Percentiles rank a stretch among this genome's conserved stretches.
Evolutionary conservation across 257 asterid genomes (phyloP).

Genomic region (Primulina eburnea): DNA sequence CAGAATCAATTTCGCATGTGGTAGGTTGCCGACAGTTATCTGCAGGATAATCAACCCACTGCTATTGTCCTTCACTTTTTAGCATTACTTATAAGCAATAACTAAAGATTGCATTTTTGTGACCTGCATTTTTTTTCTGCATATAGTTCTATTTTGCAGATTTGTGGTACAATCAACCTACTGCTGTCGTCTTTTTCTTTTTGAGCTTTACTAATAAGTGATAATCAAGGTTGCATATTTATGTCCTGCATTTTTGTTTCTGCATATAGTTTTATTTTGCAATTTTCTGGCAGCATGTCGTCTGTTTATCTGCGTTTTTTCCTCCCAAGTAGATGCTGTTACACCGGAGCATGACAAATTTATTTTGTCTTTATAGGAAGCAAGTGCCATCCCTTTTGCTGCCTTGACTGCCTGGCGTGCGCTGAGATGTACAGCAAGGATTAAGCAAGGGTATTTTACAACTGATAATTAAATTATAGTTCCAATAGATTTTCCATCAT

Average conservation of each 20-base stretch:
- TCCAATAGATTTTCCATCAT: background rate
- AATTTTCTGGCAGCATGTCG: conserved; percentile 15
- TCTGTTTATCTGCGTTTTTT: conserved; percentile 14
- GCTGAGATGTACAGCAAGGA: conserved; percentile 75
- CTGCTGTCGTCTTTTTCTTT: conserved; percentile 7
- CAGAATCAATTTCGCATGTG: conserved; percentile 76
- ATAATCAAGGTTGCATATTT: background rate
- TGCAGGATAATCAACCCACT: conserved; percentile 2
- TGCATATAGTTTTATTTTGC: conserved; percentile 11
- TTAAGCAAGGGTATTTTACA: conserved; percentile 61
- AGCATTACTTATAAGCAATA: conserved; percentile 6
- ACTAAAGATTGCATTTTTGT: background rate
- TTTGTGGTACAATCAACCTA: conserved; percentile 3
- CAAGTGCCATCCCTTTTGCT: conserved; percentile 97
- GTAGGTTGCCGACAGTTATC: conserved; percentile 41
- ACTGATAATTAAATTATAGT: conserved; percentile 6
- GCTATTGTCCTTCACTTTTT: background rate
- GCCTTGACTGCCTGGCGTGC: conserved; percentile 99
- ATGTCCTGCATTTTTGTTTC: conserved; percentile 8
- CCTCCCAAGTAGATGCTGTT: conserved; percentile 2
- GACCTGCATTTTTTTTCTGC: conserved; percentile 11
- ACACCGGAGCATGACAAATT: background rate
- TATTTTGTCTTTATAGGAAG: conserved; percentile 57
- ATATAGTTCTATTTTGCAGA: conserved; percentile 12
- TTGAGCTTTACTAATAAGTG: conserved; percentile 11